These are phyloP conservation scores for Aspergillus transmontanensis DNA, from an alignment of 2,329 filamentous ascomycete genomes.

Conservation along the genomic window DNA sequence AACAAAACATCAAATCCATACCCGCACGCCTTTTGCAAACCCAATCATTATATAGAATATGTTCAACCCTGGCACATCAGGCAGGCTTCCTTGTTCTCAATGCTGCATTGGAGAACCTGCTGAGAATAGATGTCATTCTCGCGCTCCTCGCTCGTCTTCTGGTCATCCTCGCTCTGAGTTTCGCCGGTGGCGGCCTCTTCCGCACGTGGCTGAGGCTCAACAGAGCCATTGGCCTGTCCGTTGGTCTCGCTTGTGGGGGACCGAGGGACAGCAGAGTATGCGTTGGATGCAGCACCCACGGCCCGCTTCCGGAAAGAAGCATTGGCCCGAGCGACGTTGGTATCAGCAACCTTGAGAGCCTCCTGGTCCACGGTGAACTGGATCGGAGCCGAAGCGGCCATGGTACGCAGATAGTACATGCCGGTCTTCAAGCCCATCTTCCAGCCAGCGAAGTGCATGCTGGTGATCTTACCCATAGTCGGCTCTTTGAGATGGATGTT, in stretches of 20 bases:
- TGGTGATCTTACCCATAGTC: constrained; percentile 99
- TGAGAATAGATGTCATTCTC: constrained; percentile 96
- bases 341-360: constrained; percentile 84
- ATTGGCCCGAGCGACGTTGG: constrained; percentile 67
- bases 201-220: background rate
- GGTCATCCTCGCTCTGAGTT: constrained; percentile 64
- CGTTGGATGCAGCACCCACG: constrained; percentile 59
- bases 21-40: background rate
- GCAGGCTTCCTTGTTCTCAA: constrained; percentile 93
- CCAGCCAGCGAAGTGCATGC: constrained; percentile 99
- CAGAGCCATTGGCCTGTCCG: constrained; percentile 32
- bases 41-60: constrained; percentile 1
- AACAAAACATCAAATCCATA: background rate
- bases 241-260: constrained; percentile 67
- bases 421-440: constrained; percentile 99
- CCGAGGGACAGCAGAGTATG: constrained; percentile 64
- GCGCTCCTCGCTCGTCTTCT: constrained; percentile 70
- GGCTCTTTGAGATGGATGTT: constrained; percentile 99
- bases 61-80: constrained; percentile 93
- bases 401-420: constrained; percentile 99
- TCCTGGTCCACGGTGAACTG: constrained; percentile 99
- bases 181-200: constrained; percentile 16
- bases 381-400: constrained; percentile 94
- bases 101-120: constrained; percentile 88
- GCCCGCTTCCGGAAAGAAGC: constrained; percentile 69